Percentiles rank a stretch among this genome's conserved stretches.
Evolutionary conservation across 371 early-diverging fungal genomes (phyloP).

Genomic region (Mucor racemosus): DNA sequence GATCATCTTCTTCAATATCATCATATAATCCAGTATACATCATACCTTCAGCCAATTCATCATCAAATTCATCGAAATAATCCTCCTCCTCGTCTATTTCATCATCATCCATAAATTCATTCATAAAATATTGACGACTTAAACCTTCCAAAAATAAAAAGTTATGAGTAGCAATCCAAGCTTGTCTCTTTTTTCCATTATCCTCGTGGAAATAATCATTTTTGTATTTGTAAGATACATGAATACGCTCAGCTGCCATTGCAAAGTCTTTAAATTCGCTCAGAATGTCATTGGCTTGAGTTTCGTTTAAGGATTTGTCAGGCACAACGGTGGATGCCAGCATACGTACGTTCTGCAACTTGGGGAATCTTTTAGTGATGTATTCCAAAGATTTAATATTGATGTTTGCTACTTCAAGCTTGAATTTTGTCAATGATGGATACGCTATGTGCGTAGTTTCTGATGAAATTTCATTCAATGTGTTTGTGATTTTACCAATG

Average conservation of each 20-base stretch:
- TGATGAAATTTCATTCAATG: neutral
- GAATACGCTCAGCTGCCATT: neutral
- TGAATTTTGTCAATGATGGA: constrained; percentile 5
- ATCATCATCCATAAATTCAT: neutral
- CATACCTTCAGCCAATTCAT: neutral
- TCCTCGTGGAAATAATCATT: neutral
- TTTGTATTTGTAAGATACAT: constrained; percentile 5
- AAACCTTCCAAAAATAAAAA: neutral
- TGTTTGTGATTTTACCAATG: constrained; percentile 6
- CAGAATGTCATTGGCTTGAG: neutral
- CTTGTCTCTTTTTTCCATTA: neutral
- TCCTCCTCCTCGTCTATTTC: too few species aligned
- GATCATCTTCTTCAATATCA: neutral
- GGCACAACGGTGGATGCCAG: neutral
- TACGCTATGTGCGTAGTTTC: neutral
- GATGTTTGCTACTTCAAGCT: neutral
- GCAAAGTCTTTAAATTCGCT: neutral
- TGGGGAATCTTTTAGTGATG: neutral
- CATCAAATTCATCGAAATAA: too few species aligned
- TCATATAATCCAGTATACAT: neutral
- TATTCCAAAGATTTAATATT: constrained; percentile 4
- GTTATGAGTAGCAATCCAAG: neutral
- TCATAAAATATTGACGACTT: constrained; percentile 2
- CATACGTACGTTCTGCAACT: neutral
- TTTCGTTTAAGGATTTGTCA: neutral